phyloP scores from a whole-genome alignment of 768 basidiomycete species.

The Sutorius australiensis region DNA sequence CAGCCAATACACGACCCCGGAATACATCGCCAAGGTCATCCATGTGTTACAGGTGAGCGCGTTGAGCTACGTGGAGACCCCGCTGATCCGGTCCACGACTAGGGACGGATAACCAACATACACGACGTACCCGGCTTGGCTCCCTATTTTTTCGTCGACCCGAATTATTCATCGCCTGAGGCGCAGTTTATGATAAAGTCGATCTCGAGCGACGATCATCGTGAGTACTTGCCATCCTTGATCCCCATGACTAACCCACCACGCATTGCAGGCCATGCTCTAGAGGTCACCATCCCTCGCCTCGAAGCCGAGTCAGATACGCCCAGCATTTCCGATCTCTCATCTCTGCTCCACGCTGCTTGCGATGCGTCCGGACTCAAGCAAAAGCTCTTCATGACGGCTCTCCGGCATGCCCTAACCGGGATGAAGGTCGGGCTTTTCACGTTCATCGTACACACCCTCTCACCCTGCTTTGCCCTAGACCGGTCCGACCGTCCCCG shows the following conservation, averaged over 20 bases:
- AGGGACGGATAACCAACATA: conserved; percentile 71
- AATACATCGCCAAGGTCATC: conserved; percentile 64
- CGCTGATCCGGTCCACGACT: not conserved
- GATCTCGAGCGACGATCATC: conserved; percentile 39
- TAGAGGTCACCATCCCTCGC: conserved; percentile 2
- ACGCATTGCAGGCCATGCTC: conserved; percentile 3
- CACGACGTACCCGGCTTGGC: conserved; percentile 65
- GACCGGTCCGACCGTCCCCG: conserved; percentile 42
- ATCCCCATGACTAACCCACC: not conserved
- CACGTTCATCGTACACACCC: not conserved
- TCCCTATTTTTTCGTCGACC: conserved; percentile 77
- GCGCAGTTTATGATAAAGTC: conserved; percentile 50
- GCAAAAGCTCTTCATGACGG: conserved; percentile 61
- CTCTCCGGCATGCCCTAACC: conserved; percentile 73
- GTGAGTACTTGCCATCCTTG: conserved; percentile 31
- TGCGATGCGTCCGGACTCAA: conserved; percentile 38
- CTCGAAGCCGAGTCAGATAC: conserved; percentile 2
- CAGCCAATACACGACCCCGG: conserved; percentile 47
- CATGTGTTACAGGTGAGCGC: conserved; percentile 51
- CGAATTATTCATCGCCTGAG: conserved; percentile 52
- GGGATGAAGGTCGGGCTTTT: conserved; percentile 67
- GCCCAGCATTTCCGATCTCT: conserved; percentile 23
- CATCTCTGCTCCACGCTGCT: conserved; percentile 42
- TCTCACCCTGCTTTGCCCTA: conserved; percentile 8
- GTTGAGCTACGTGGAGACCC: not conserved